phyloP scores from a whole-genome alignment of 345 rosid genomes.

The Lumnitzera racemosa region DNA sequence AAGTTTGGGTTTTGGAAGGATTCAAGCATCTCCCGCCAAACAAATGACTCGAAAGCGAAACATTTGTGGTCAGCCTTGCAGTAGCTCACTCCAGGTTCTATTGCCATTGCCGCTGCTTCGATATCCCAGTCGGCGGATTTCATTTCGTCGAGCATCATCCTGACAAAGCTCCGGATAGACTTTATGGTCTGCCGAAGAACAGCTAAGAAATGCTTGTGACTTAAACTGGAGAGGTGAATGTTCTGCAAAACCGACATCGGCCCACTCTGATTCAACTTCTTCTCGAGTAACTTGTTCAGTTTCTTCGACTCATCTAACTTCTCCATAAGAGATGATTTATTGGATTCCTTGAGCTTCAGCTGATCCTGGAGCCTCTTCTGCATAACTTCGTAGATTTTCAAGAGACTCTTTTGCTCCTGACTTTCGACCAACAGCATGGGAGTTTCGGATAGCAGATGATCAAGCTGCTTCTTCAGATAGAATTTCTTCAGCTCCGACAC shows the following conservation, averaged over 20 bases:
- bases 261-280: slow-evolving; percentile 47
- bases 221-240: slow-evolving; percentile 17
- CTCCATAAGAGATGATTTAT: slow-evolving; percentile 23
- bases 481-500: slow-evolving; percentile 61
- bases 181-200: slow-evolving; percentile 15
- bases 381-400: slow-evolving; percentile 72
- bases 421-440: slow-evolving; percentile 69
- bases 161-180: slow-evolving; percentile 25
- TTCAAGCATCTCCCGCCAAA: slow-evolving; percentile 27
- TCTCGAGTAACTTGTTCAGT: slow-evolving; percentile 39
- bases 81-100: slow-evolving; percentile 16
- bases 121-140: slow-evolving; percentile 30
- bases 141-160: slow-evolving; percentile 24
- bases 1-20: slow-evolving; percentile 21
- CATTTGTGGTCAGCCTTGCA: slow-evolving; percentile 25
- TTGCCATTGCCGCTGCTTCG: slow-evolving; percentile 20
- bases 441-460: slow-evolving; percentile 41
- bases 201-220: slow-evolving; percentile 8
- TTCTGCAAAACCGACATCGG: slow-evolving; percentile 42
- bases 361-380: slow-evolving; percentile 55
- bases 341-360: slow-evolving; percentile 28
- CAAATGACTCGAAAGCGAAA: slow-evolving; percentile 25
- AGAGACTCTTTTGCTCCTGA: slow-evolving; percentile 79
- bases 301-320: slow-evolving; percentile 26
- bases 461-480: slow-evolving; percentile 51